Evolutionary conservation across 371 early-diverging fungal species (phyloP).

Genomic region (Mortierella sp.): DNA sequence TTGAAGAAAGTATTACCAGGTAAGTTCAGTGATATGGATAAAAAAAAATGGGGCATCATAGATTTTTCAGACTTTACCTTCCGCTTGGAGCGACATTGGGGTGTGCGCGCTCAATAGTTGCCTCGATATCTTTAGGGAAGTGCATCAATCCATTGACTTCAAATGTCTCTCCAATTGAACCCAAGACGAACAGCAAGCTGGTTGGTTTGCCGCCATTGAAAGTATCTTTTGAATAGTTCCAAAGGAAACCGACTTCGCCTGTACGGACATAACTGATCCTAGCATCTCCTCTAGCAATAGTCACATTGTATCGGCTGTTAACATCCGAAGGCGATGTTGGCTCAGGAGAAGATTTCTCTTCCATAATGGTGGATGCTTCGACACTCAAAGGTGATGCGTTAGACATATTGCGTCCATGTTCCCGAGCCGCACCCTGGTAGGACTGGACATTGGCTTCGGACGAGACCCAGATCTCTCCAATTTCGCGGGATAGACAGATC

Average conservation of each 20-base stretch:
- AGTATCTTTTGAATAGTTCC: conserved; percentile 63
- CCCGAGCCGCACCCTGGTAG: conserved; percentile 55
- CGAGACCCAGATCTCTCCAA: conserved; percentile 93
- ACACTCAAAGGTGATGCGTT: conserved; percentile 44
- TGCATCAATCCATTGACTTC: conserved; percentile 79
- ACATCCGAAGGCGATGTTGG: conserved; percentile 46
- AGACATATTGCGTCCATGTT: conserved; percentile 45
- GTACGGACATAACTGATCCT: conserved; percentile 81
- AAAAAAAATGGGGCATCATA: background rate
- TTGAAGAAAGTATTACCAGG: background rate
- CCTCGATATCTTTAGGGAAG: conserved; percentile 82
- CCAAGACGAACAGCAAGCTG: conserved; percentile 80
- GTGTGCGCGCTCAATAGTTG: conserved; percentile 73
- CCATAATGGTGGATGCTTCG: conserved; percentile 28
- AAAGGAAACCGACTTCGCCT: conserved; percentile 89
- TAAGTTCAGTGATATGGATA: background rate
- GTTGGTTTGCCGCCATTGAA: conserved; percentile 64
- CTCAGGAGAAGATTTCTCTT: conserved; percentile 16
- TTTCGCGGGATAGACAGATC: conserved; percentile 75
- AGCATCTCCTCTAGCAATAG: conserved; percentile 74
- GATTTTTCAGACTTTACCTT: conserved; percentile 64
- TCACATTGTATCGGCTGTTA: conserved; percentile 57
- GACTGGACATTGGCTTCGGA: conserved; percentile 73
- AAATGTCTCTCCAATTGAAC: conserved; percentile 78
- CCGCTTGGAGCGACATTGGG: conserved; percentile 65